phyloP scores from a whole-genome alignment of 768 basidiomycete genomes.

The Podaxis pistillaris region DNA sequence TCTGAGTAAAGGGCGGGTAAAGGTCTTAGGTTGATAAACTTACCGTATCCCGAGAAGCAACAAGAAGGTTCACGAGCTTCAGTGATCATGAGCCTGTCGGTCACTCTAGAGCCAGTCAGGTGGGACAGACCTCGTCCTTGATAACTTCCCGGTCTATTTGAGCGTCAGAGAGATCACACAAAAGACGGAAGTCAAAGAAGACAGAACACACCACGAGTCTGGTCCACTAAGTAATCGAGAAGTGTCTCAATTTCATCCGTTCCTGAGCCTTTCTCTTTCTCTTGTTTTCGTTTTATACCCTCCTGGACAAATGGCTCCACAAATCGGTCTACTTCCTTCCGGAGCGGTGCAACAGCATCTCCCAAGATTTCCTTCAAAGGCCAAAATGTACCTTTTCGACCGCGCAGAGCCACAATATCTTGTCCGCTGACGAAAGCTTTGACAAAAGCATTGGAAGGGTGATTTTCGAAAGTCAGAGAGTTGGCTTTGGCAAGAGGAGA shows the following conservation, averaged over 20 bases:
- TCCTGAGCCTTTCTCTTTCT: not conserved
- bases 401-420: conserved; percentile 6
- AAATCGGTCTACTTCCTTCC: conserved; percentile 45
- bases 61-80: conserved; percentile 45
- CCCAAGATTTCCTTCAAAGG: conserved; percentile 51
- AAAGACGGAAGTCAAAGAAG: not conserved
- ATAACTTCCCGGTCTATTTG: conserved; percentile 30
- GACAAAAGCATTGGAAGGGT: conserved; percentile 35
- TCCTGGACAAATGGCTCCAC: conserved; percentile 49
- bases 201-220: conserved; percentile 42
- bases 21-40: conserved; percentile 11
- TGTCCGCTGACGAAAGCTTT: conserved; percentile 49
- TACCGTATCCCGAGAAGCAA: conserved; percentile 59
- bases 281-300: conserved; percentile 38
- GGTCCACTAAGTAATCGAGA: conserved; percentile 48
- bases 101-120: not conserved
- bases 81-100: not conserved
- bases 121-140: conserved; percentile 34
- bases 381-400: conserved; percentile 32
- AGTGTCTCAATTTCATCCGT: conserved; percentile 42
- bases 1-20: not conserved
- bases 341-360: conserved; percentile 40
- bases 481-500: conserved; percentile 13
- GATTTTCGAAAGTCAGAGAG: conserved; percentile 8
- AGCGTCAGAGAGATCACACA: not conserved